phyloP scores from a whole-genome alignment of 2,329 filamentous ascomycete species.

The Fusarium equiseti region DNA sequence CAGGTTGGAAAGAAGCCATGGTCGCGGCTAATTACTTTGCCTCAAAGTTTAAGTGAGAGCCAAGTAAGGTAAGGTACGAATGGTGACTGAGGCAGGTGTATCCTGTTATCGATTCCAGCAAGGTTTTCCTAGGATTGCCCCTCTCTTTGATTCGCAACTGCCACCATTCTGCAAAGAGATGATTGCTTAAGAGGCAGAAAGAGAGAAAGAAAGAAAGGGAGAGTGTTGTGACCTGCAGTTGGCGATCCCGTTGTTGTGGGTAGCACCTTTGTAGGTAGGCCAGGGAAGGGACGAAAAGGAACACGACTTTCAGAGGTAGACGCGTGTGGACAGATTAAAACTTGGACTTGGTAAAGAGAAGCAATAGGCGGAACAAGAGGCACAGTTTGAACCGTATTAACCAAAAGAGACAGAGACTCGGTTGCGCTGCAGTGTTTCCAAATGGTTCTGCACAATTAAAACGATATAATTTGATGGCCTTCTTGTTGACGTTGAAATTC shows the following conservation, averaged over 20 bases:
- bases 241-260: constrained; percentile 19
- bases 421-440: neutral
- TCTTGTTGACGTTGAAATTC: constrained; percentile 33
- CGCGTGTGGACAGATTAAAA: constrained; percentile 37
- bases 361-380: constrained; percentile 9
- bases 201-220: neutral
- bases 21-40: constrained; percentile 36
- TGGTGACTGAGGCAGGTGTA: neutral
- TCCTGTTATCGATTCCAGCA: constrained; percentile 8
- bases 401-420: neutral
- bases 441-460: constrained; percentile 9
- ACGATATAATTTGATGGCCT: constrained; percentile 14
- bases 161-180: constrained; percentile 43
- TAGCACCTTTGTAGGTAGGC: constrained; percentile 26
- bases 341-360: constrained; percentile 13
- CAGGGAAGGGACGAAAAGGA: constrained; percentile 17
- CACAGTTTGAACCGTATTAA: neutral
- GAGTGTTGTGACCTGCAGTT: constrained; percentile 10
- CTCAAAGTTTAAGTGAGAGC: constrained; percentile 21
- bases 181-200: constrained; percentile 5
- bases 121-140: constrained; percentile 47
- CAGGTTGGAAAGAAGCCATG: constrained; percentile 20
- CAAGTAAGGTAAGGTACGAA: constrained; percentile 8
- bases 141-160: constrained; percentile 41
- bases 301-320: constrained; percentile 28